Evolutionary conservation across 805 yeast genomes (phyloP).

Genomic region (Metschnikowia hibisci): DNA sequence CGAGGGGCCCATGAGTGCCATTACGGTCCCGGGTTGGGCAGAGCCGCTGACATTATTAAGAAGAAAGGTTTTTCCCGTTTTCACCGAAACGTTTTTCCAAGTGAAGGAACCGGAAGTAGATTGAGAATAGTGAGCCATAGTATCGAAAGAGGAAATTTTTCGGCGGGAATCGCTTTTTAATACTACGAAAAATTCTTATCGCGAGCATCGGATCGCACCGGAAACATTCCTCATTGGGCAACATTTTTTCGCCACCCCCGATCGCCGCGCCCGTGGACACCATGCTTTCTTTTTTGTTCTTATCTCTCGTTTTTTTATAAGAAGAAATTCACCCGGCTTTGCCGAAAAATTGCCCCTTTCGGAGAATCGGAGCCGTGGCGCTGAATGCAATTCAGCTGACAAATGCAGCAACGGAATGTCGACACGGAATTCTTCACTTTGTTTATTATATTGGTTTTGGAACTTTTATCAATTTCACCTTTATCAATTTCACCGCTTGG

Average conservation of each 20-base stretch:
- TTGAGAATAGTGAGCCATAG: neutral
- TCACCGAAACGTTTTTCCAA: constrained; percentile 10
- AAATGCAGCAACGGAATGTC: too few species aligned
- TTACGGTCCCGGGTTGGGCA: constrained; percentile 26
- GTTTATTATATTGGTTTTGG: too few species aligned
- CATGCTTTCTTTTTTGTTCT: too few species aligned
- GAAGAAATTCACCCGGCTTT: too few species aligned
- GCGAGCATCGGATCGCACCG: constrained; percentile 1
- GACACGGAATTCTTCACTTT: too few species aligned
- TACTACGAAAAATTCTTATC: neutral
- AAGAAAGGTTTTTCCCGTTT: constrained; percentile 7
- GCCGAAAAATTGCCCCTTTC: too few species aligned
- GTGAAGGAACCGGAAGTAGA: neutral
- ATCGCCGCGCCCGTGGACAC: neutral
- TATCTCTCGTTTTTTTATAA: too few species aligned
- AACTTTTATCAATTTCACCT: too few species aligned
- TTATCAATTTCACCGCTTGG: too few species aligned
- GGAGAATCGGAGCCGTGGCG: too few species aligned
- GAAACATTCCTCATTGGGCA: neutral
- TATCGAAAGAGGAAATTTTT: neutral
- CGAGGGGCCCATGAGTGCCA: constrained; percentile 84
- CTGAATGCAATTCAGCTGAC: too few species aligned
- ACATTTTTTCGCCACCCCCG: neutral
- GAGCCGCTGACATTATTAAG: constrained; percentile 10
- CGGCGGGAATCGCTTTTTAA: neutral